Evolutionary conservation across 805 yeast genomes (phyloP).

Genomic region (Zygotorulaspora danielsina): DNA sequence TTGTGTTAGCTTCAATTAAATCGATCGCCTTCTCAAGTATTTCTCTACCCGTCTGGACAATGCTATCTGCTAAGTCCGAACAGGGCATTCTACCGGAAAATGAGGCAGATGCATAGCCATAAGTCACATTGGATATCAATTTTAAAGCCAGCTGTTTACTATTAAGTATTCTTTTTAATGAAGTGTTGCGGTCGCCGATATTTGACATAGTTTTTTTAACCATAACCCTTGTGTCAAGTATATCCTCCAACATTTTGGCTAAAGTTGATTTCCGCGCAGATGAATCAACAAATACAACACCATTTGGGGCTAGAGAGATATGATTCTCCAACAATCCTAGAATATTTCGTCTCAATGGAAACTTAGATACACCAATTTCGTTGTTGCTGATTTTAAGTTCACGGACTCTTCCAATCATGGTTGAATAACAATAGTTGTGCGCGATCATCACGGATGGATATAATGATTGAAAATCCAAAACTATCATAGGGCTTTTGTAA

Average conservation of each 20-base stretch:
- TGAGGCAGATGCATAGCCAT: constrained; percentile 92
- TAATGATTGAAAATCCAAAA: constrained; percentile 87
- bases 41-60: constrained; percentile 88
- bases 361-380: constrained; percentile 48
- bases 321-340: constrained; percentile 50
- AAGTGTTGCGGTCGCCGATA: constrained; percentile 36
- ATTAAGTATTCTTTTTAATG: constrained; percentile 54
- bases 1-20: constrained; percentile 52
- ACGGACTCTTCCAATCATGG: constrained; percentile 58
- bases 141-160: constrained; percentile 84
- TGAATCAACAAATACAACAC: constrained; percentile 68
- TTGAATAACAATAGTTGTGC: constrained; percentile 80
- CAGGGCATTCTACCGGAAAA: constrained; percentile 98
- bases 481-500: constrained; percentile 85
- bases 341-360: constrained; percentile 55
- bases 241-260: constrained; percentile 79
- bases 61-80: constrained; percentile 90
- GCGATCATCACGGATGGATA: constrained; percentile 93
- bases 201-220: constrained; percentile 70
- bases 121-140: constrained; percentile 89
- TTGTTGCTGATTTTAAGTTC: constrained; percentile 46
- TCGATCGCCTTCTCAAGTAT: constrained; percentile 67
- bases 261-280: constrained; percentile 64
- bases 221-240: constrained; percentile 73
- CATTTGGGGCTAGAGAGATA: constrained; percentile 78